Evolutionary conservation across 2,329 filamentous ascomycete species (phyloP), one percentile per base, ranked within the genome.

Genomic region (Ophiostoma sp.): DNA sequence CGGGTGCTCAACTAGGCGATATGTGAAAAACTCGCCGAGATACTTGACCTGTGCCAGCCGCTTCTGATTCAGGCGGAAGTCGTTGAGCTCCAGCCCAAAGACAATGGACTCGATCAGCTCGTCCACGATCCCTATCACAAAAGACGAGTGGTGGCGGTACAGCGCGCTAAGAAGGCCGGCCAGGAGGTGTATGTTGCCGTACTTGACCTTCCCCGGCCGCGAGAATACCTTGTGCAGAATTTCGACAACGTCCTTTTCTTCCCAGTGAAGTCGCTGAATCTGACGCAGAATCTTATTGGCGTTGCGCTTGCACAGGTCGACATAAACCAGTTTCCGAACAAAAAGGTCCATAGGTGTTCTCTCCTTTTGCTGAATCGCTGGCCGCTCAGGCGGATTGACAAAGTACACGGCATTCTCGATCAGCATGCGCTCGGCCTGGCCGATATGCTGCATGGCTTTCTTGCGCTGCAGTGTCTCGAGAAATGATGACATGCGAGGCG

Each of bases 391-490:
- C 17, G 95, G 95, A 76, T 98, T 95, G 70, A 99, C 95, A 75
- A 97, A 98, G 80, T 99, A 99, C 71, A 97, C 88, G 3, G 95
- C 95, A 77, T 99, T 99, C 79, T 99, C 95, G 71, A 99, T 95
- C 39, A 98, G 87, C 94, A 99, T 98, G 54, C 94, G 90, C 80
- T 99, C 95, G 75, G 96, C 93, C 76, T 97, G 93, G 17, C 94
- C 94, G 71, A 99, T 89, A 77, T 98, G 94, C 77, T 97, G 93
- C 8, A 95, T 94, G 8, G 91, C 89, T 81, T 99, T 99, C 83
- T 99, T 99, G 71, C 95, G 90, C 77, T 96, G 92, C 17, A 99
- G 83, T 0, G 94, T 99, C 79, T 99, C 95, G 33, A 99, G 81
- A 78, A 99, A 99, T 0, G 92, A 94, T 1, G 85, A 83, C 95